phyloP scores from a whole-genome alignment of 176 grass and related monocot genomes.

The Guadua angustifolia region DNA sequence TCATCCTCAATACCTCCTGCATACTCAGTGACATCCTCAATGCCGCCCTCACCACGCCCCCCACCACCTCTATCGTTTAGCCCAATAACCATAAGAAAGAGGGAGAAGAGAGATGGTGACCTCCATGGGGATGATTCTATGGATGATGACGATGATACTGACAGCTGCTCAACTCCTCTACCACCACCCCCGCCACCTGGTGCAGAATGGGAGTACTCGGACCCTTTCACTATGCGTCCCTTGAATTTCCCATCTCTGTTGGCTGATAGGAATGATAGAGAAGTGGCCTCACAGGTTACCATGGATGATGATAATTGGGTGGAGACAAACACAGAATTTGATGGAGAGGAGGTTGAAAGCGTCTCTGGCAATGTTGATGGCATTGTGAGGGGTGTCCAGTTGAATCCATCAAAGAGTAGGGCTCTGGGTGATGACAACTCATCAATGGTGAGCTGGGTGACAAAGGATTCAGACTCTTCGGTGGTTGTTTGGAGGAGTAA shows the following conservation, averaged over 20 bases:
- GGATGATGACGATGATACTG: conserved; percentile 61
- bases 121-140: conserved; percentile 54
- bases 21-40: conserved; percentile 52
- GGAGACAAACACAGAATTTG: conserved; percentile 65
- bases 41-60: conserved; percentile 56
- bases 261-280: conserved; percentile 46
- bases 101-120: conserved; percentile 47
- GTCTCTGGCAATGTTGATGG: conserved; percentile 31
- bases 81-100: conserved; percentile 57
- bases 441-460: conserved; percentile 62
- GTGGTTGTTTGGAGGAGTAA: conserved; percentile 52
- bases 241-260: conserved; percentile 57
- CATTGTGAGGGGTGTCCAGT: conserved; percentile 35
- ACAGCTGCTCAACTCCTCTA: conserved; percentile 74
- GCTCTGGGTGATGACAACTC: conserved; percentile 60
- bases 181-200: conserved; percentile 66
- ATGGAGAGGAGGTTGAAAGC: conserved; percentile 61
- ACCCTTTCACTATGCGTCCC: conserved; percentile 57
- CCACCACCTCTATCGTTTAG: conserved; percentile 73
- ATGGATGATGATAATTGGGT: conserved; percentile 72
- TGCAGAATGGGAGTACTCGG: conserved; percentile 62
- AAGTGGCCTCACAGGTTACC: conserved; percentile 46
- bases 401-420: conserved; percentile 43
- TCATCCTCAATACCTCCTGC: conserved; percentile 57
- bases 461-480: conserved; percentile 68